Base-by-base conservation (phyloP, 768 basidiomycete species). In the Mycena leptocephala region DNA sequence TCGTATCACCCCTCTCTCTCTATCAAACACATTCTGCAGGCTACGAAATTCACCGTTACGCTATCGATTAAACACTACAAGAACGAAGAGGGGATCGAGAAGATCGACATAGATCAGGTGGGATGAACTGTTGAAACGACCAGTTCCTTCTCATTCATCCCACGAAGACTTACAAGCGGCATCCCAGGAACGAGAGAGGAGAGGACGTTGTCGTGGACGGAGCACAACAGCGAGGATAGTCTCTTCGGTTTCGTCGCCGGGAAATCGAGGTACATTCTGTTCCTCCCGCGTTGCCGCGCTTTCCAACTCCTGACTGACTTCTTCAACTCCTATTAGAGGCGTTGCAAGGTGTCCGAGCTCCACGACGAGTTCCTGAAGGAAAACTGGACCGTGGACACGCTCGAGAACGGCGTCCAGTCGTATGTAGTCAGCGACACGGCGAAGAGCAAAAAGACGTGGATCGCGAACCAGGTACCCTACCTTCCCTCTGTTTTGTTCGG, bases 41-140 rank as follows among this genome's bases (percentile, higher is more conserved):
- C 48, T 16, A 55, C 53, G 4, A 55, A 55, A 30, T 30, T n/a
- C 37, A 91, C 90, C 22, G 79, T 96, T 56, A 93, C 92, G 28
- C 89, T 95, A 43, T 67, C 68, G 55, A 82, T 95, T 80, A 93
- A 91, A 72, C 95, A 96, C 80, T 91, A 88, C 85, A 92, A 89
- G 76, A 90, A 93, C 59, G 91, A 89, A 18, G 84, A 82, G 2
- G 90, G 88, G 41, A 79, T 91, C 33, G 95, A 96, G 83, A 90
- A 89, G 80, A 90, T 96, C 76, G 91, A 93, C 70, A 89, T 95
- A 68, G 89, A 92, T 53, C 93, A 95, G 48, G 80, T 76, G 56
- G 10, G 37, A 22, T 8, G n/a, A n/a, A 1, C 20, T 48, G 18
- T 66, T 48, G n/a, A n/a, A n/a, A n/a, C 28, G 14, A 11, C 30